Conservation (phyloP, 768 basidiomycete species). For the Suillus cothurnatus region DNA sequence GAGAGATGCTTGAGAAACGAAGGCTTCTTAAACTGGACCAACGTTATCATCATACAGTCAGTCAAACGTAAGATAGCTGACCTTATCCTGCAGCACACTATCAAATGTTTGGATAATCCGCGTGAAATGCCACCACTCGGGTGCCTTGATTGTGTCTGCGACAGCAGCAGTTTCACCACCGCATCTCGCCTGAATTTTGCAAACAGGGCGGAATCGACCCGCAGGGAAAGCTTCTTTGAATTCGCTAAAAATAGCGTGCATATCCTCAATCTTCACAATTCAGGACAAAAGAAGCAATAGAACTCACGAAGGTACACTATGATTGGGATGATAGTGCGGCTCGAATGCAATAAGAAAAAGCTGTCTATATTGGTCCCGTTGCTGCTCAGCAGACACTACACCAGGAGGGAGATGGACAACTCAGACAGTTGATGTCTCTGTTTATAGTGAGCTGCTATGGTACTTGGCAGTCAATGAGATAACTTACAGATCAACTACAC, state of each 20-base stretch:
- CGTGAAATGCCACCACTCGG: slow-evolving; percentile 94
- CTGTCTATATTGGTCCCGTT: slow-evolving; percentile 79
- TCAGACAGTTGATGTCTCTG: slow-evolving; percentile 85
- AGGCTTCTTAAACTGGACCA: slow-evolving; percentile 78
- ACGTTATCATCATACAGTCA: slow-evolving; percentile 12
- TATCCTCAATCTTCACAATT: slow-evolving; percentile 12
- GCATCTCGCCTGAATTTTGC: slow-evolving; percentile 86
- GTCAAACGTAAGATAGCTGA: slow-evolving; percentile 30
- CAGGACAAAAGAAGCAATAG: neutral
- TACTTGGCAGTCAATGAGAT: neutral
- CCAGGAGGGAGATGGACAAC: slow-evolving; percentile 79
- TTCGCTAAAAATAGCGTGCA: slow-evolving; percentile 53
- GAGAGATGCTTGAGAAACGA: slow-evolving; percentile 84
- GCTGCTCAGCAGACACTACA: slow-evolving; percentile 73
- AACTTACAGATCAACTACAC: slow-evolving; percentile 82
- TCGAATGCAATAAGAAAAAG: slow-evolving; percentile 78
- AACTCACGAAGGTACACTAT: slow-evolving; percentile 69
- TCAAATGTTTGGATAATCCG: slow-evolving; percentile 92
- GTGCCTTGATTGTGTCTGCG: slow-evolving; percentile 87
- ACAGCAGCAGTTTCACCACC: slow-evolving; percentile 79
- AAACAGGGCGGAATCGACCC: slow-evolving; percentile 86
- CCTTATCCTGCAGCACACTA: slow-evolving; percentile 82
- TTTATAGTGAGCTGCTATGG: slow-evolving; percentile 10
- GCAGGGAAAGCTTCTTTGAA: slow-evolving; percentile 96
- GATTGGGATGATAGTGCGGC: slow-evolving; percentile 87